Base-by-base conservation (phyloP, 1,284 basidiomycete species). In the Pseudozyma flocculosa region DNA sequence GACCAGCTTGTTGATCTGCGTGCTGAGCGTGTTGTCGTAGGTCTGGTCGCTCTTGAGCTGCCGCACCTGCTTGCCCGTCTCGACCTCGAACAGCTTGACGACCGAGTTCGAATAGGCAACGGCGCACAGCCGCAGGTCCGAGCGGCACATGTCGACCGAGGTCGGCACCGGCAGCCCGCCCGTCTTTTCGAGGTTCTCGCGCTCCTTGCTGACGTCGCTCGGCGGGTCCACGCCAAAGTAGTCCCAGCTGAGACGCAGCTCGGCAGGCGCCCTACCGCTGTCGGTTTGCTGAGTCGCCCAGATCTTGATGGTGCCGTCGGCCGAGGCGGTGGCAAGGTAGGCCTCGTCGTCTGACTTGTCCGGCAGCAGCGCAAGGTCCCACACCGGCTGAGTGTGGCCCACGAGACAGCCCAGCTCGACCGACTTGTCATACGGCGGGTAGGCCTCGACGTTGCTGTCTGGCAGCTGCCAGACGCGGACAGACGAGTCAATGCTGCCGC, bases 361-460 rank as follows among this genome's bases (percentile, higher is more conserved):
- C 2, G 80, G 78, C 22, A 84, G 56, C 13, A 82, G 59, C 18
- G 88, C 87, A 44, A 97, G 81, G 75, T 93, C 93, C 93, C 94
- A 97, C 13, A 97, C 88, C 3, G 90, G 90, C 76, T 97, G 92
- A 1, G 90, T 90, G 76, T 95, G 91, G 1, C 92, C 92, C 36
- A 93, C 85, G 26, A 97, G 84, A 60, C 88, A 87, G 32, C 88
- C 88, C 36, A 88, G 83, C 36, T 86, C 83, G 18, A 86, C 83
- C 2, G 86, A 85, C 46, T 88, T 84, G 68, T 97, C 92, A 76
- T 89, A 92, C 0, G 91, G 87, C 9, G 89, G 89, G 78, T 96
- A 96, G 2, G 81, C 79, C 85, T 92, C 73, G 22, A 56, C 45
- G 3, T 36, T 48, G 15, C 43, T 32, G 29, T 68, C 64, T 0